Evolutionary conservation across 306 rosid species (phyloP), one percentile per base, ranked within the genome.

Genomic region (Dalbergia oliveri): DNA sequence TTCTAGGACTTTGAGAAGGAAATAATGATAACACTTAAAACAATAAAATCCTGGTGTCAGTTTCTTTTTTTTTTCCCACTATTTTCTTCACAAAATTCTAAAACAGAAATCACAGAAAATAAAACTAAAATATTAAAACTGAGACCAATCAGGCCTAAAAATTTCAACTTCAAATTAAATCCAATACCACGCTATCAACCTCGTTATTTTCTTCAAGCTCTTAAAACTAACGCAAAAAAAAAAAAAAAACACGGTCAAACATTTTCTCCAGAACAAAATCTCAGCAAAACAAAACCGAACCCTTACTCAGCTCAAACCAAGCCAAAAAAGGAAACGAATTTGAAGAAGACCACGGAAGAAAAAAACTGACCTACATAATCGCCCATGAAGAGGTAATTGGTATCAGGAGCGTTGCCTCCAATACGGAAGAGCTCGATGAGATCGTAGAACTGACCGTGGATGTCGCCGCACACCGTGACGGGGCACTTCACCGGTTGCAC

Each of bases 401-500:
- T 94, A 54, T 94, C 93, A 14, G 99, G 99, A 39, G 95, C 93
- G 81, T 84, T 87, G 61, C 99, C 99, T 51, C 99, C 99, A 74
- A 94, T 94, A 84, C 94, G 94, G 62, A 94, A 94, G n/a, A 94
- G 90, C 88, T 94, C 99, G 83, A 94, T 87, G 82, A 94, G 99
- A 87, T 94, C 99, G 83, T 94, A 94, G 84, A 94, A 94, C 84
- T 94, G 99, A 16, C 99, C 99, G 15, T 94, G 99, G 69, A 94
- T 94, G 74, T 94, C 98, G 0, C 98, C 98, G 39, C 98, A 94
- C 19, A 94, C 97, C 75, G 98, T 94, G 61, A 94, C 98, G 6
- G 98, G 98, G 43, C 98, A 94, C 91, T 94, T 94, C 53, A 94
- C 98, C 81, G 98, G 98, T 81, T 94, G 98, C 12, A 94, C 98